Evolutionary conservation across 805 yeast species (phyloP).

Genomic region (Candida ulmi): DNA sequence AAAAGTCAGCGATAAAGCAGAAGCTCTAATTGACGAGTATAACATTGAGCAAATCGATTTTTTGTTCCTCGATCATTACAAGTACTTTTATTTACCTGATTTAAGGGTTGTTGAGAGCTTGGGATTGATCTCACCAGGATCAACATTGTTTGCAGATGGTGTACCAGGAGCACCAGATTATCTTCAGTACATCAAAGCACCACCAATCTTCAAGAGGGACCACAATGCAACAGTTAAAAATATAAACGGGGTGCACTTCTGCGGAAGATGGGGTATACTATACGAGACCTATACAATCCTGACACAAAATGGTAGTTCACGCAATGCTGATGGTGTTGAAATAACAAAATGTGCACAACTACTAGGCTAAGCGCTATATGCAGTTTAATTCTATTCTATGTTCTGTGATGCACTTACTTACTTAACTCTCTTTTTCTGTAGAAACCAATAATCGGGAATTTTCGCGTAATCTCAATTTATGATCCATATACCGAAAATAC

Average conservation of each 20-base stretch:
- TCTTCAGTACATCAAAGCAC: constrained; percentile 29
- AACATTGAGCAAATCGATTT: constrained; percentile 25
- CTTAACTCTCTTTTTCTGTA: too few species aligned
- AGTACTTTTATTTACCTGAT: constrained; percentile 34
- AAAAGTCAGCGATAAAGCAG: constrained; percentile 10
- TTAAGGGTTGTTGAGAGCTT: constrained; percentile 35
- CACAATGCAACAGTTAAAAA: constrained; percentile 23
- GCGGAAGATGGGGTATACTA: constrained; percentile 36
- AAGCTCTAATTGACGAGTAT: constrained; percentile 8
- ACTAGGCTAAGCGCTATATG: constrained; percentile 5
- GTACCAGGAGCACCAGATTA: constrained; percentile 38
- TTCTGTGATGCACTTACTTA: too few species aligned
- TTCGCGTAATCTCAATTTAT: not conserved
- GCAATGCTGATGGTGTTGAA: constrained; percentile 8
- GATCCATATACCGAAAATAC: not conserved
- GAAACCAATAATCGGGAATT: not conserved
- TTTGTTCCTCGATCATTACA: constrained; percentile 36
- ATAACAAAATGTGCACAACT: constrained; percentile 16
- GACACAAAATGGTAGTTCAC: not conserved
- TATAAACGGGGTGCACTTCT: constrained; percentile 23
- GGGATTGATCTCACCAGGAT: constrained; percentile 33
- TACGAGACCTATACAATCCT: constrained; percentile 30
- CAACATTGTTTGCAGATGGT: constrained; percentile 35
- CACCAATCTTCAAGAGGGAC: constrained; percentile 33
- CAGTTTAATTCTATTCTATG: too few species aligned